Percentiles rank a stretch among this genome's conserved stretches.
Evolutionary conservation across 345 rosid genomes (phyloP).

Genomic region (Salix koriyanagi): DNA sequence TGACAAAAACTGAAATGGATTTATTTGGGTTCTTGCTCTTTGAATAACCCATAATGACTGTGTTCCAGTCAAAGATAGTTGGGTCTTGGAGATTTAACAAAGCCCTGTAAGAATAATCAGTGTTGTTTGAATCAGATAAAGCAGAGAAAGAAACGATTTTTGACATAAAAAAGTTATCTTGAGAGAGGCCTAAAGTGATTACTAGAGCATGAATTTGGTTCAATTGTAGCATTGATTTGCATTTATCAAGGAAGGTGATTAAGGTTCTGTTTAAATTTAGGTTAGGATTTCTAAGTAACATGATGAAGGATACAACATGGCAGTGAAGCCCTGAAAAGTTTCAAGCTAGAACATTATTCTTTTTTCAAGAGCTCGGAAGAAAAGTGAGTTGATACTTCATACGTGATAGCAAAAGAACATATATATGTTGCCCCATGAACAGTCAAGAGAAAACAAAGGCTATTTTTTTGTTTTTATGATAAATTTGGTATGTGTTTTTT

Average conservation of each 20-base stretch:
- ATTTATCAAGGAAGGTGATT: conserved; percentile 37
- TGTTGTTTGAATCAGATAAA: conserved; percentile 40
- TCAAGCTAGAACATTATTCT: not conserved
- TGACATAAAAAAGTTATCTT: conserved; percentile 41
- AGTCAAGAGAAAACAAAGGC: too few relatives aligned
- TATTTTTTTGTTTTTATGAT: too few relatives aligned
- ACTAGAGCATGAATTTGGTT: conserved; percentile 54
- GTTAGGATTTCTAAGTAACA: conserved; percentile 12
- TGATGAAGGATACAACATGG: conserved; percentile 40
- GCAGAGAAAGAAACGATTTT: conserved; percentile 50
- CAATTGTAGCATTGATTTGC: conserved; percentile 51
- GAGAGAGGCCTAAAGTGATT: conserved; percentile 47
- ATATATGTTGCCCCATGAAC: too few relatives aligned
- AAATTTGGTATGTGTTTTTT: too few relatives aligned
- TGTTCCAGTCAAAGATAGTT: conserved; percentile 51
- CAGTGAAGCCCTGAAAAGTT: not conserved
- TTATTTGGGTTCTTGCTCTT: conserved; percentile 47
- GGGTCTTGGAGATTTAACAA: conserved; percentile 40
- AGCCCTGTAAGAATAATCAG: conserved; percentile 45
- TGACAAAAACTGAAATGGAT: conserved; percentile 43
- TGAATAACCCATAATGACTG: conserved; percentile 58
- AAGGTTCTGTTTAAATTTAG: conserved; percentile 8
- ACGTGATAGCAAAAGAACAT: not conserved
- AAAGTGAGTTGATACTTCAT: not conserved
- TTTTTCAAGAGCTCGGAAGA: not conserved